phyloP scores from a whole-genome alignment of 805 yeast genomes.

The Yarrowia porcina region DNA sequence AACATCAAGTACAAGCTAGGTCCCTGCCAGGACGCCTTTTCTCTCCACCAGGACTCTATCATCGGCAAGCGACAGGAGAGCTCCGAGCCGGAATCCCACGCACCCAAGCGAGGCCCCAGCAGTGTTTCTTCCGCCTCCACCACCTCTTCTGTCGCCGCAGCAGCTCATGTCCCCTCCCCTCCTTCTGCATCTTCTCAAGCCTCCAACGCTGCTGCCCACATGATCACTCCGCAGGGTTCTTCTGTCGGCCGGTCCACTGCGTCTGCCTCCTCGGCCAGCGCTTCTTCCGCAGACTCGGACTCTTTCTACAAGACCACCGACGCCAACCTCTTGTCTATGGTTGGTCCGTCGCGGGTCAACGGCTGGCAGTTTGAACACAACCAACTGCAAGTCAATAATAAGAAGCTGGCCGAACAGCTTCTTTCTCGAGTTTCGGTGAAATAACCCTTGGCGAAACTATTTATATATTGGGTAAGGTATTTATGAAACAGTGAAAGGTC shows the following conservation, averaged over 20 bases:
- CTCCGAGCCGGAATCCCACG: background rate
- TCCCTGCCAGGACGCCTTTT: background rate
- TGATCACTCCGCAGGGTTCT: background rate
- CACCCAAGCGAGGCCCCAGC: background rate
- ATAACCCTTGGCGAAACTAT: background rate
- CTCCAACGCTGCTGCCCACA: background rate
- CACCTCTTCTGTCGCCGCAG: background rate
- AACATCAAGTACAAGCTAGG: constrained; percentile 2
- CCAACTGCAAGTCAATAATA: constrained; percentile 9
- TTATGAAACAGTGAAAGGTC: too few species aligned
- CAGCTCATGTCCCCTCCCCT: constrained; percentile 1
- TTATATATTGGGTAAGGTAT: constrained; percentile 3
- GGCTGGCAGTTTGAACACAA: constrained; percentile 22
- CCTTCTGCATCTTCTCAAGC: background rate
- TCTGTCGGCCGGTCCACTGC: background rate
- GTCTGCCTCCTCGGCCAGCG: background rate
- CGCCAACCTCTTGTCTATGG: background rate
- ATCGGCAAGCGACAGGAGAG: constrained; percentile 5
- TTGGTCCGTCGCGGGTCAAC: constrained; percentile 20
- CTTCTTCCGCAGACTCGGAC: constrained; percentile 4
- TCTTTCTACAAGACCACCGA: constrained; percentile 1
- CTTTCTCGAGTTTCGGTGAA: background rate
- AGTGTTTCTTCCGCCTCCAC: background rate
- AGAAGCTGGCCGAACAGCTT: constrained; percentile 19
- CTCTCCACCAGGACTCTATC: constrained; percentile 22